Conservation (phyloP, 257 asterid species). For the Ophiorrhiza pumila region DNA sequence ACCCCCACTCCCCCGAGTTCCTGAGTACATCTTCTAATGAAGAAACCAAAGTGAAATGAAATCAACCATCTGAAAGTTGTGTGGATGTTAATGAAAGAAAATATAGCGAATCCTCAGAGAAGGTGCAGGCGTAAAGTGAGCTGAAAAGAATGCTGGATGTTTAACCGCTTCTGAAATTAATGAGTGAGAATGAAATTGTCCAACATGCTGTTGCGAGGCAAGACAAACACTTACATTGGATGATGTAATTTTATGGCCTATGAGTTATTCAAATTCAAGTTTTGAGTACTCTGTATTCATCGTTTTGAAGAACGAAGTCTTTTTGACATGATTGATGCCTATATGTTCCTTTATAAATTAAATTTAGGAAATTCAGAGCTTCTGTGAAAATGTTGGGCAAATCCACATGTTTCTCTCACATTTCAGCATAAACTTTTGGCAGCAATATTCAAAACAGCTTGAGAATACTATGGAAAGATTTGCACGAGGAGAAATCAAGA, state of each 20-base stretch:
- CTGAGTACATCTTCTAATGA: neutral
- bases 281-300: neutral
- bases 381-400: neutral
- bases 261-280: neutral
- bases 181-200: neutral
- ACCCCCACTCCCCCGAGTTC: no score
- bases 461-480: slow-evolving; percentile 96
- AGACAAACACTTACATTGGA: neutral
- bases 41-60: slow-evolving; percentile 2
- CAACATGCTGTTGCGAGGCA: neutral
- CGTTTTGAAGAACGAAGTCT: neutral
- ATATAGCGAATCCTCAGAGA: neutral
- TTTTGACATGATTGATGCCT: neutral
- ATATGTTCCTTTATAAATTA: neutral
- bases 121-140: neutral
- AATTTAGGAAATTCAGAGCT: neutral
- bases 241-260: neutral
- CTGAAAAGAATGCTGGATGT: neutral
- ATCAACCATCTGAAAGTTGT: neutral
- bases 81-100: neutral
- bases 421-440: slow-evolving; percentile 31
- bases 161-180: no score
- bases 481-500: slow-evolving; percentile 67
- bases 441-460: slow-evolving; percentile 95
- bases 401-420: slow-evolving; percentile 17